Base-by-base conservation (phyloP, 176 grass and related monocot genomes). In the Cenchrus americanus region DNA sequence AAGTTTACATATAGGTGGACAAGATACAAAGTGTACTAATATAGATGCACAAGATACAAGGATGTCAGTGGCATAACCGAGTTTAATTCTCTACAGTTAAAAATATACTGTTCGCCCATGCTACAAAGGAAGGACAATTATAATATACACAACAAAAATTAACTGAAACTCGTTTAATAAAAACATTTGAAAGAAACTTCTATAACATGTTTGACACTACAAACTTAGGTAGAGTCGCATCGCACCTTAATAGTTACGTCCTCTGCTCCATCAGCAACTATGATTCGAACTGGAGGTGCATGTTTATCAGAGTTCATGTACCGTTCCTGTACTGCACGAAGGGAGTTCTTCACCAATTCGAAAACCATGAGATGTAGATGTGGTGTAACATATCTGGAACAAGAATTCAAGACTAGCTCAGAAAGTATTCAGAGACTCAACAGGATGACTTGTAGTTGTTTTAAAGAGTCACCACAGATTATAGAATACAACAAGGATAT, bases 351-450 rank as follows among this genome's bases (percentile, higher is more conserved):
- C 47, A 98, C 83, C 81, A 98, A 70, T 71, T 98, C 96, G 37
- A 98, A 95, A 79, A 98, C 79, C 96, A 98, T 98, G 59, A 98
- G 88, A 75, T 95, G 96, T 82, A 98, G 89, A 90, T 98, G 96
- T 27, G 87, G 75, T 59, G 87, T 76, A 50, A 98, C 96, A 79
- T 98, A 98, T 57, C 96, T 98, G 73, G 27, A 74, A 65, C 40
- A 44, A 75, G 26, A 87, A 60, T 34, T 71, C 34, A 63, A 67
- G 66, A 44, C 37, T 5, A 77, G 32, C 50, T 83, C 53, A 84
- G 37, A 76, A 30, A 72, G 64, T 23, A 85, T 77, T 60, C 44
- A 18, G 57, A 70, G 22, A 52, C 8, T 76, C 5, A n/a, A 7
- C 37, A 3, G 13, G 22, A 59, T 46, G 12, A 26, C 23, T 14